Evolutionary conservation across 345 rosid species (phyloP).

Genomic region (Excoecaria cochinchinensis): DNA sequence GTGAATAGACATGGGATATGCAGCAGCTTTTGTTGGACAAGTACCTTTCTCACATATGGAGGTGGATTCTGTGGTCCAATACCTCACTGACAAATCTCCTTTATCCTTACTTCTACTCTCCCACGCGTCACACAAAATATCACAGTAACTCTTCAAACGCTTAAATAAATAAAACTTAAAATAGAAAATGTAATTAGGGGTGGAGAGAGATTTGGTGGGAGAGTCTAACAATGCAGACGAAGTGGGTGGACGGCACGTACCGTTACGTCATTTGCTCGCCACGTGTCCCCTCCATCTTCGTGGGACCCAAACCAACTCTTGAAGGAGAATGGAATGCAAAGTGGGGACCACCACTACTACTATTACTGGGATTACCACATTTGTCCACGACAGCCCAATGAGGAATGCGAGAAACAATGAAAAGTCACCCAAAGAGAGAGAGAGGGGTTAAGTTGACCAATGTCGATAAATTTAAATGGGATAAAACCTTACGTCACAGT

Average conservation of each 20-base stretch:
- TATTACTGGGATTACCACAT: not conserved
- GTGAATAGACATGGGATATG: not conserved
- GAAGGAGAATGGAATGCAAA: no score
- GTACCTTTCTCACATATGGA: not conserved
- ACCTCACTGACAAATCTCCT: not conserved
- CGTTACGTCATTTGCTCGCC: not conserved
- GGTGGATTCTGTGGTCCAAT: slow-evolving; percentile 6
- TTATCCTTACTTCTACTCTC: not conserved
- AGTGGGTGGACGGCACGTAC: slow-evolving; percentile 4
- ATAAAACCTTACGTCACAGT: slow-evolving; percentile 3
- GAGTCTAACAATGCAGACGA: not conserved
- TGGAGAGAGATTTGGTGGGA: not conserved
- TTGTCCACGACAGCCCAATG: not conserved
- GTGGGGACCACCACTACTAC: not conserved
- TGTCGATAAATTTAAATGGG: not conserved
- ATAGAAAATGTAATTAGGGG: no score
- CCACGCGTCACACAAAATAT: not conserved
- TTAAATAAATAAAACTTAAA: no score
- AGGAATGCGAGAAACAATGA: not conserved
- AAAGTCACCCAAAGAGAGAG: not conserved
- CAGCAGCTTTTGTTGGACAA: not conserved
- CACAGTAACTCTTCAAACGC: no score
- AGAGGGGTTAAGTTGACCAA: not conserved
- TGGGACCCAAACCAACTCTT: not conserved
- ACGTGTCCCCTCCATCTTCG: not conserved